Conservation (phyloP, 352 stramenopile species). For the Paralagenidium karlingii region DNA sequence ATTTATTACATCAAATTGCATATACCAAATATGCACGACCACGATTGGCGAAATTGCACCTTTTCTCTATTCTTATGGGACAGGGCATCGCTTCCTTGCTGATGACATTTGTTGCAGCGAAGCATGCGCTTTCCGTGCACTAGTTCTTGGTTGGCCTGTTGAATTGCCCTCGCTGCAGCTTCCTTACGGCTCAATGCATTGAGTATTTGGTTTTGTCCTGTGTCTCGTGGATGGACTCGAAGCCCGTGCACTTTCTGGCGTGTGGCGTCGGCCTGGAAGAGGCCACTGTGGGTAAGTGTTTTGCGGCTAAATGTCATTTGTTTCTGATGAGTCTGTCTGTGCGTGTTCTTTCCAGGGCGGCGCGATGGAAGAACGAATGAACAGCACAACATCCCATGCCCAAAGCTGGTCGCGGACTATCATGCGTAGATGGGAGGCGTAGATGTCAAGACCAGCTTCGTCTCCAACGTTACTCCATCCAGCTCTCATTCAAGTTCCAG, state of each 20-base stretch:
- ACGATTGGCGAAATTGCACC: no score
- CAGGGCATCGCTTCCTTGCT: no score
- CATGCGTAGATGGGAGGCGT: constrained; percentile 14
- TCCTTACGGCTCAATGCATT: constrained; percentile 6
- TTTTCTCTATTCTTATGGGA: no score
- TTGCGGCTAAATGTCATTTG: no score
- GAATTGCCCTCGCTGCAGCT: constrained; percentile 3
- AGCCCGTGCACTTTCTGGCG: constrained; percentile 16
- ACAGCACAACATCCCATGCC: constrained; percentile 6
- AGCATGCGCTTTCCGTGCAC: no score
- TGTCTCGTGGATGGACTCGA: constrained; percentile 12
- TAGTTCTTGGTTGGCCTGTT: no score
- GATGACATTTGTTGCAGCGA: no score
- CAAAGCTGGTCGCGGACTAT: constrained; percentile 11
- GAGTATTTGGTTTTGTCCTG: constrained; percentile 7
- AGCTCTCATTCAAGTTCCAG: constrained; percentile 3
- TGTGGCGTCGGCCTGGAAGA: constrained; percentile 6
- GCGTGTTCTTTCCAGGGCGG: no score
- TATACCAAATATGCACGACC: no score
- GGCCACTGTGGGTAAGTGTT: neutral
- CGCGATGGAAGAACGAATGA: no score
- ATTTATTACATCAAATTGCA: no score
- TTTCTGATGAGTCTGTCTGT: no score
- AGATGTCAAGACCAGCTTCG: constrained; percentile 12
- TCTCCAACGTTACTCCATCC: constrained; percentile 9